phyloP scores from a whole-genome alignment of 2,329 filamentous ascomycete species.

The Epichloe brachyelytri region DNA sequence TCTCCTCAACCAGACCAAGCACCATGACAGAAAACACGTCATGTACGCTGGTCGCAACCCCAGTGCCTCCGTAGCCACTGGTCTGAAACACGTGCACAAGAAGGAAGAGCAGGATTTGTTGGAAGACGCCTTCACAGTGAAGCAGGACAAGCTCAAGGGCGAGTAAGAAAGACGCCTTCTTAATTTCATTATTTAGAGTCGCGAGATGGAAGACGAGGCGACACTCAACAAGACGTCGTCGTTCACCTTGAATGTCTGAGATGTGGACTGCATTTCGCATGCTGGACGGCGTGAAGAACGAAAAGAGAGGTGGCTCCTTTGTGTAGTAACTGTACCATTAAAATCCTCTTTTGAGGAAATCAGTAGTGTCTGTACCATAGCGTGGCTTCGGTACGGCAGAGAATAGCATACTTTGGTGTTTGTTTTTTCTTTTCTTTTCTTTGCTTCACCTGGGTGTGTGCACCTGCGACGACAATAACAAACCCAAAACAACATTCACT shows the following conservation, averaged over 20 bases:
- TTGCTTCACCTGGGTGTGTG: background rate
- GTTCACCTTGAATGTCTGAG: background rate
- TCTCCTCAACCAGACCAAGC: constrained; percentile 78
- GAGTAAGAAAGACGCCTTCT: constrained; percentile 28
- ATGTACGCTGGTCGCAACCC: constrained; percentile 94
- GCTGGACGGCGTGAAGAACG: background rate
- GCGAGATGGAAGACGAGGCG: background rate
- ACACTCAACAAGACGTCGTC: too few species aligned
- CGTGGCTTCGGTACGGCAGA: constrained; percentile 5
- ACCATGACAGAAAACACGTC: constrained; percentile 89
- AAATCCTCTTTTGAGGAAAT: constrained; percentile 1
- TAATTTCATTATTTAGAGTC: background rate
- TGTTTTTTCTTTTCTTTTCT: background rate
- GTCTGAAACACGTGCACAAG: constrained; percentile 73
- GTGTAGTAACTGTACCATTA: constrained; percentile 9
- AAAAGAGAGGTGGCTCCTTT: constrained; percentile 2
- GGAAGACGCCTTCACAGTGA: constrained; percentile 49
- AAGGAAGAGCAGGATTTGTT: constrained; percentile 88
- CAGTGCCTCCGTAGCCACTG: constrained; percentile 86
- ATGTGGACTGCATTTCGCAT: background rate
- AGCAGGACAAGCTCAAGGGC: constrained; percentile 57
- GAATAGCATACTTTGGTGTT: constrained; percentile 5
- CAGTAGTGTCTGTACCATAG: constrained; percentile 4
- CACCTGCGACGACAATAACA: too few species aligned
- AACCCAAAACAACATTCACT: too few species aligned